Percentiles rank a stretch among this genome's conserved stretches.
Evolutionary conservation across 2,329 filamentous ascomycete species (phyloP).

Genomic region (Colletotrichum aenigma): DNA sequence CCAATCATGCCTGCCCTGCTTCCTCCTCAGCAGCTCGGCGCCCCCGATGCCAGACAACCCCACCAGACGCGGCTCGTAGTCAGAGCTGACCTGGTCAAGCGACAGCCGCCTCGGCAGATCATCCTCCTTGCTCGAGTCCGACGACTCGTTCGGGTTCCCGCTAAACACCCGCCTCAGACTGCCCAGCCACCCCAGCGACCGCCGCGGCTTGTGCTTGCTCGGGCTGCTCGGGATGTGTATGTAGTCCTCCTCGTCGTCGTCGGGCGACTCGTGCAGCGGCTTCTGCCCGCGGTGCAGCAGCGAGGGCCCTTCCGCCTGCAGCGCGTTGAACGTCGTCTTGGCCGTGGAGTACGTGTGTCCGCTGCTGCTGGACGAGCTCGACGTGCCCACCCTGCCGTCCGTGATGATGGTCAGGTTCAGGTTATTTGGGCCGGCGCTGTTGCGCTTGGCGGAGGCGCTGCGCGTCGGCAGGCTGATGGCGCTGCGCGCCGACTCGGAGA

Average conservation of each 20-base stretch:
- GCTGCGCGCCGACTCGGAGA: slow-evolving; percentile 59
- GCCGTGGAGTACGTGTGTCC: slow-evolving; percentile 56
- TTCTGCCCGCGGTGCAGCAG: slow-evolving; percentile 41
- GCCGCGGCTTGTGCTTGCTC: slow-evolving; percentile 59
- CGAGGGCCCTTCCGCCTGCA: slow-evolving; percentile 58
- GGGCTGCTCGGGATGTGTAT: slow-evolving; percentile 52
- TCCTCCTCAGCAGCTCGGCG: slow-evolving; percentile 52
- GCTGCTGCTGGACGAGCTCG: slow-evolving; percentile 43
- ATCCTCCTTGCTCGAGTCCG: slow-evolving; percentile 25
- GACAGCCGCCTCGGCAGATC: slow-evolving; percentile 26
- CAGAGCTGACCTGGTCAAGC: slow-evolving; percentile 38
- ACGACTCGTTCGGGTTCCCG: slow-evolving; percentile 39
- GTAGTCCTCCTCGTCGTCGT: slow-evolving; percentile 37
- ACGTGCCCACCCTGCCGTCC: slow-evolving; percentile 11
- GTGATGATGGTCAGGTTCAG: slow-evolving; percentile 23
- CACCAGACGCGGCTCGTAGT: slow-evolving; percentile 49
- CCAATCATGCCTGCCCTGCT: slow-evolving; percentile 62
- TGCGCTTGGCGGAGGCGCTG: slow-evolving; percentile 28
- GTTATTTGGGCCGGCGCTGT: neutral
- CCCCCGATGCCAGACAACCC: slow-evolving; percentile 49
- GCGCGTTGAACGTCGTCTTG: slow-evolving; percentile 52
- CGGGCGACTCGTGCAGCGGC: slow-evolving; percentile 24
- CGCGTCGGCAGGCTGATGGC: slow-evolving; percentile 39
- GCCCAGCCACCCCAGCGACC: slow-evolving; percentile 65
- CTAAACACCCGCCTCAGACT: slow-evolving; percentile 69